These are phyloP conservation scores for Kwoniella europaea DNA, from an alignment of 768 basidiomycete species.

Conservation along the genomic window DNA sequence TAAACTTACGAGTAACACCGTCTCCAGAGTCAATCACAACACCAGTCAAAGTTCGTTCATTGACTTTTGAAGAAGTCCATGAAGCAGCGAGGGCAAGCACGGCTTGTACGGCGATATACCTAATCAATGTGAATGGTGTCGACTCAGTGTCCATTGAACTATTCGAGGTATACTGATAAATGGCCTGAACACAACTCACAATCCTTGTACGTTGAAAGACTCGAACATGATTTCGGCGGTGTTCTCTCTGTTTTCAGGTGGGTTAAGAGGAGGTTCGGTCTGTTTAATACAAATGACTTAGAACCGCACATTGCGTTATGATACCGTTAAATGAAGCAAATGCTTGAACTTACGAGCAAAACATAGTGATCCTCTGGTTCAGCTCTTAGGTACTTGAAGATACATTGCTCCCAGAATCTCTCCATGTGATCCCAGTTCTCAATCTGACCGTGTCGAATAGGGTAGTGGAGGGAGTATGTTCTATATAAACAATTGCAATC, in stretches of 20 bases:
- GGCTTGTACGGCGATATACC: slow-evolving; percentile 96
- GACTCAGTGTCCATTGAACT: too few relatives aligned
- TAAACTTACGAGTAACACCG: slow-evolving; percentile 79
- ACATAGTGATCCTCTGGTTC: slow-evolving; percentile 99
- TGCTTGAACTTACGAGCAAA: slow-evolving; percentile 71
- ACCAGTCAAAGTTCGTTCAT: slow-evolving; percentile 89
- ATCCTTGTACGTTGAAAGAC: slow-evolving; percentile 97
- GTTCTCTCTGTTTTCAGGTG: slow-evolving; percentile 98
- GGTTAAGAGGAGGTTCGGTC: slow-evolving; percentile 99
- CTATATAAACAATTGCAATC: slow-evolving; percentile 16
- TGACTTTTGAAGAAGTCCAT: slow-evolving; percentile 88
- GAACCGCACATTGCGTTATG: neutral
- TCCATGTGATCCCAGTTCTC: slow-evolving; percentile 92
- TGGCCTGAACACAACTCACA: slow-evolving; percentile 55
- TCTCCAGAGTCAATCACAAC: slow-evolving; percentile 99
- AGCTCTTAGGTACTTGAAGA: slow-evolving; percentile 98
- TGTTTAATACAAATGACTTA: slow-evolving; percentile 53
- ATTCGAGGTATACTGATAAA: too few relatives aligned
- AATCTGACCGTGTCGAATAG: slow-evolving; percentile 95
- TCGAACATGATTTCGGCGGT: slow-evolving; percentile 99
- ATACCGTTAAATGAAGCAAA: too few relatives aligned
- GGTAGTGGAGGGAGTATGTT: slow-evolving; percentile 94
- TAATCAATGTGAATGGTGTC: neutral
- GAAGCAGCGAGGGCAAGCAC: slow-evolving; percentile 97
- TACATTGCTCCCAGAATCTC: slow-evolving; percentile 98